Evolutionary conservation across 1,284 basidiomycete species (phyloP), one percentile per base, ranked within the genome.

Genomic region (Ustilago shanxiensis): DNA sequence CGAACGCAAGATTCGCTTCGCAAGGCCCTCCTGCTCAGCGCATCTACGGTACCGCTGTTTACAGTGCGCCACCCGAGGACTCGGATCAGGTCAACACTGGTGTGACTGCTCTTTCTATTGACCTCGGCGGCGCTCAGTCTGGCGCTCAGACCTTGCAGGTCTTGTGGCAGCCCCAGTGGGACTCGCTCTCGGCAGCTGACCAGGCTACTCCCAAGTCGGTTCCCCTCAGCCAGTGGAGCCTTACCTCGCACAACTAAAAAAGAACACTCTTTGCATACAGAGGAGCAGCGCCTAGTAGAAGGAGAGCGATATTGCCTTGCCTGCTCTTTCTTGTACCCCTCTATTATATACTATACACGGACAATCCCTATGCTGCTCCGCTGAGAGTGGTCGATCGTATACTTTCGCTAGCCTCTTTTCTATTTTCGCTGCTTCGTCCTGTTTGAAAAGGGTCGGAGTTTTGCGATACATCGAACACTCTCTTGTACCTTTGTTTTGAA

Each of bases 101-200:
- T 26, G 93, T 95, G 57, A 92, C 90, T 10, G 94, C 96, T 18
- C 88, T 99, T 52, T 89, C 89, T 78, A 92, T 98, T 85, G 89
- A 88, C 74, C 85, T 97, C 11, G 55, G 57, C 45, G 75, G 75
- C 22, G 62, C 75, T 28, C 52, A 61, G 53, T 70, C 62, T 47
- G 68, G 52, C 28, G 28, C 66, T 11, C 91, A 93, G 86, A 93
- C 79, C 31, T 60, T 87, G 28, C 68, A 83, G 66, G 85, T 86
- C 11, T 41, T 83, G 31, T 87, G 85, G 83, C 86, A 84, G 76
- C 86, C 85, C 20, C 79, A 85, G 79, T 83, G 80, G 74, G 50
- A 60, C 45, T 57, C 77, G 37, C 66, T 79, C 24, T 52, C 56
- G 20, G 65, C 70, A 14, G 81, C 66, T 10, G 84, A 86, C 67